Evolutionary conservation across 495 filamentous ascomycete genomes (phyloP), one percentile per base, ranked within the genome.

Genomic region (Bryoglossum gracile): DNA sequence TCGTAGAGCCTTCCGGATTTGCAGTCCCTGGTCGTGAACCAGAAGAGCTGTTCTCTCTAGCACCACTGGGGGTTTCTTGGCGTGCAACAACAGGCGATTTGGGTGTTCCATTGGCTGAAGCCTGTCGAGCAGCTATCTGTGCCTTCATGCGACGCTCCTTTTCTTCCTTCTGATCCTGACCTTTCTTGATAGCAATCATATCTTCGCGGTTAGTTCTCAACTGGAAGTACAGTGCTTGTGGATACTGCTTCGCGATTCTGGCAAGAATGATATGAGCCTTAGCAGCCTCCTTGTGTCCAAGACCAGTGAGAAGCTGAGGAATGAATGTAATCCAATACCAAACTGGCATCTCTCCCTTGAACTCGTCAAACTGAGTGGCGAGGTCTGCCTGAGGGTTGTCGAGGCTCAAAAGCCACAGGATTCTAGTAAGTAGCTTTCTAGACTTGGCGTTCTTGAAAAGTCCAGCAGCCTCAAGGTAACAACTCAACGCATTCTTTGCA

Each of bases 261-360:
- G 85, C 74, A 17, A 99, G 71, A 26, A 99, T 83, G 37, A 68
- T 74, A 48, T 90, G 81, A 50, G 89, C 83, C 39, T 94, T 80
- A n/a, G 78, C 77, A 13, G 88, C 89, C 66, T 99, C 94, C 48
- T 87, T 87, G 54, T 95, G 83, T 8, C 83, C 86, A 50, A 97
- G 71, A 43, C 89, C 90, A 33, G 84, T 87, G 22, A 99, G 74
- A 34, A 99, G 77, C 62, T 99, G 94, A 18, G 94, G 94, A 55
- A 99, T 96, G 63, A 89, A 99, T 0, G 92, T 96, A 48, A 96
- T 96, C 94, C 94, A 99, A 65, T 96, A 97, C 94, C 94, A 99
- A 14, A 92, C 84, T 1, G 88, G 89, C 5, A 84, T 89, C 32
- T 99, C 94, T 35, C 89, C 94, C 70, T 95, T 95, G 70, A 87